phyloP scores from a whole-genome alignment of 441 rosid species.

The Theobroma grandiflorum region DNA sequence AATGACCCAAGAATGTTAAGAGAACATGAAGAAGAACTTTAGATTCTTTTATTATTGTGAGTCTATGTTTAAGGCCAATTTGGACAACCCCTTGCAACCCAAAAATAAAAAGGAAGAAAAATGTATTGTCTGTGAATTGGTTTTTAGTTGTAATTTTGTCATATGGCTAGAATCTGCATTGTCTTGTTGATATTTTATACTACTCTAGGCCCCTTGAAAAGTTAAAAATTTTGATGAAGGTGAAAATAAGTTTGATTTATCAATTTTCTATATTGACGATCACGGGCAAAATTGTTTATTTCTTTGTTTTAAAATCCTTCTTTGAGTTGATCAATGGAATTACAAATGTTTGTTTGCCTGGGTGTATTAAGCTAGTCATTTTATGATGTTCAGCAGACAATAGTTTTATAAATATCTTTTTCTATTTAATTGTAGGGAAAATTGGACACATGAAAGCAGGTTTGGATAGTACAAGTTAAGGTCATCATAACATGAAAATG shows the following conservation, averaged over 20 bases:
- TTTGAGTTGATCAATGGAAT: not conserved
- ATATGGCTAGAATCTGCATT: not conserved
- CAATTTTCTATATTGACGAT: not conserved
- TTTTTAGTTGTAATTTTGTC: not conserved
- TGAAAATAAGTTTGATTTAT: not conserved
- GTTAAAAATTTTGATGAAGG: not conserved
- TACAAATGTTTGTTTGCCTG: not conserved
- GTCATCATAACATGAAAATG: constrained; percentile 39
- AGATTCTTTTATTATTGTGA: not conserved
- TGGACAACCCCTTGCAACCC: not conserved
- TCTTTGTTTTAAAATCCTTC: not conserved
- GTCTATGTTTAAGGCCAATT: not conserved
- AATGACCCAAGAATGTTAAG: not conserved
- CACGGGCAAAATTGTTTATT: not conserved
- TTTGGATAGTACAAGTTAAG: constrained; percentile 32
- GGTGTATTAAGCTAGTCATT: not conserved
- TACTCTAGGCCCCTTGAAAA: not conserved
- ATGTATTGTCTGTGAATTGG: not conserved
- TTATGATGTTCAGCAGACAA: not conserved
- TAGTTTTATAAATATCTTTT: constrained; percentile 19
- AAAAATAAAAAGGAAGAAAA: not conserved
- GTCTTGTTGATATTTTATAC: not conserved
- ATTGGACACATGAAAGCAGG: constrained; percentile 15
- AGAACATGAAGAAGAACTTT: not conserved
- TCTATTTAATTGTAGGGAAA: constrained; percentile 20